Evolutionary conservation across 768 basidiomycete species (phyloP).

Genomic region (Leucosporidium scottii): DNA sequence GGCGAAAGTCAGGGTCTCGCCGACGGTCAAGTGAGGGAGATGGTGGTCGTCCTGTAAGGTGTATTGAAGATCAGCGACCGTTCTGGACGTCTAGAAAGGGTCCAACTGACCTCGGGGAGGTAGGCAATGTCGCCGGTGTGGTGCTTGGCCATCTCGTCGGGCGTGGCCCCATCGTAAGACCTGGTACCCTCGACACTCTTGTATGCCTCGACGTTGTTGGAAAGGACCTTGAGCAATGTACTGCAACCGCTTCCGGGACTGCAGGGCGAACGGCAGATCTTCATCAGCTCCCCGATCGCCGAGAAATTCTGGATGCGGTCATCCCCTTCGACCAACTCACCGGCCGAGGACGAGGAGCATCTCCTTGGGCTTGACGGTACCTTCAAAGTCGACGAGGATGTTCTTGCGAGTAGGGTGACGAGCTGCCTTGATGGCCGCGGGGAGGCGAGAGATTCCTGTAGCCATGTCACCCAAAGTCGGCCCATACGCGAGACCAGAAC

Average conservation of each 20-base stretch:
- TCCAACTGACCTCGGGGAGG: slow-evolving; percentile 57
- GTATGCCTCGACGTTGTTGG: slow-evolving; percentile 44
- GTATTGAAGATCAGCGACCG: not conserved
- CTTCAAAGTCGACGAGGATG: slow-evolving; percentile 57
- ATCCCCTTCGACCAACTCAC: slow-evolving; percentile 36
- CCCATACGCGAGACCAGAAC: slow-evolving; percentile 21
- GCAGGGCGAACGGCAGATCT: not conserved
- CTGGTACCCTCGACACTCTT: slow-evolving; percentile 47
- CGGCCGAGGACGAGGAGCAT: slow-evolving; percentile 58
- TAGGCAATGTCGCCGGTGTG: slow-evolving; percentile 76
- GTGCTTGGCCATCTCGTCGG: slow-evolving; percentile 45
- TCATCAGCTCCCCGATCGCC: slow-evolving; percentile 44
- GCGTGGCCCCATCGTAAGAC: slow-evolving; percentile 47
- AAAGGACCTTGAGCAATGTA: slow-evolving; percentile 51
- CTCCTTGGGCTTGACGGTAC: slow-evolving; percentile 60
- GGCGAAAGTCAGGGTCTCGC: slow-evolving; percentile 52
- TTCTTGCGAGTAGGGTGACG: slow-evolving; percentile 26
- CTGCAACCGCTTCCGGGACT: slow-evolving; percentile 40
- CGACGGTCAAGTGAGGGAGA: slow-evolving; percentile 48
- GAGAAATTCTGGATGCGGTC: no score
- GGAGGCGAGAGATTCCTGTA: slow-evolving; percentile 19
- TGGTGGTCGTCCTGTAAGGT: slow-evolving; percentile 29
- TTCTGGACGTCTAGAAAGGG: not conserved
- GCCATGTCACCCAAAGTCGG: not conserved
- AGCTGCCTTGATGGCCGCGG: slow-evolving; percentile 7